phyloP scores from a whole-genome alignment of 176 grass and related monocot genomes.

The Avena sativa region DNA sequence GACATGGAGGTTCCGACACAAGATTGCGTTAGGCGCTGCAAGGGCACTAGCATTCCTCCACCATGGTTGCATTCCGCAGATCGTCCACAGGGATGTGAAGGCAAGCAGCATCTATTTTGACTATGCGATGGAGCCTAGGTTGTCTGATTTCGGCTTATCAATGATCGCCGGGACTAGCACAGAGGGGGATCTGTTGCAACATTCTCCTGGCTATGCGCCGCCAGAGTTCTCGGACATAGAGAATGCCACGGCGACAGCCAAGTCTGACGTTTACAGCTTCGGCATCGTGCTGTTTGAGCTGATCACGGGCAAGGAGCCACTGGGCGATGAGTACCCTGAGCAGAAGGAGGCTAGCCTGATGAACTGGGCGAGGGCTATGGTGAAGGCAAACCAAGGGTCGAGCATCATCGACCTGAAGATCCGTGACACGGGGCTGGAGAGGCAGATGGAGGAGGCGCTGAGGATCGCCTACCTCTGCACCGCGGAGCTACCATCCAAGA shows the following conservation, averaged over 20 bases:
- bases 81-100: conserved; percentile 90
- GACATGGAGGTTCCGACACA: conserved; percentile 91
- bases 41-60: conserved; percentile 96
- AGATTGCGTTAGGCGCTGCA: conserved; percentile 78
- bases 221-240: conserved; percentile 77
- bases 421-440: conserved; percentile 63
- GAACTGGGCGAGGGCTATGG: conserved; percentile 79
- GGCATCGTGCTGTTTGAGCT: conserved; percentile 92
- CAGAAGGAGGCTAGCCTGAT: conserved; percentile 72
- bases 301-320: conserved; percentile 84
- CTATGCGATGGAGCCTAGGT: conserved; percentile 77
- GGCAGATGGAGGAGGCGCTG: conserved; percentile 85
- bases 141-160: conserved; percentile 87
- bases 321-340: conserved; percentile 68
- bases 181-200: conserved; percentile 45
- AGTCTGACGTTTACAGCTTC: conserved; percentile 81
- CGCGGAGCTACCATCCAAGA: conserved; percentile 79
- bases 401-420: conserved; percentile 85
- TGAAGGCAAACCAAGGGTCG: conserved; percentile 65
- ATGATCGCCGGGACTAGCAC: conserved; percentile 55
- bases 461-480: conserved; percentile 94
- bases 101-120: conserved; percentile 94
- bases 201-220: conserved; percentile 63
- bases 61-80: conserved; percentile 91
- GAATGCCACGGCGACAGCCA: conserved; percentile 62